Conservation (phyloP, 2,329 filamentous ascomycete genomes). For the Talaromyces sp. region DNA sequence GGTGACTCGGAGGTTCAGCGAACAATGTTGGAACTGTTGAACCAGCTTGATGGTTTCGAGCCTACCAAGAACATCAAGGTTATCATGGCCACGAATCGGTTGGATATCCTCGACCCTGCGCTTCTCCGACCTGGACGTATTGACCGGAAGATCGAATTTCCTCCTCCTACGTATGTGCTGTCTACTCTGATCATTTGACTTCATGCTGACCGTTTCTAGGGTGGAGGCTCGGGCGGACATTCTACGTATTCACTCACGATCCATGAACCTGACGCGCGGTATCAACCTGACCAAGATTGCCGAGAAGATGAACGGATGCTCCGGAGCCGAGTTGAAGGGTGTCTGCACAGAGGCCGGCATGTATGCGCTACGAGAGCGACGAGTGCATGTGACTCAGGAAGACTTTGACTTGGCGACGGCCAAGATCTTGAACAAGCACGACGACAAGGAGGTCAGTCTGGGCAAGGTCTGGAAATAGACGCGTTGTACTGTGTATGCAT, state of each 20-base stretch:
- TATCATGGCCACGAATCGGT: constrained; percentile 98
- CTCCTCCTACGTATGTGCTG: constrained; percentile 69
- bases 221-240: constrained; percentile 97
- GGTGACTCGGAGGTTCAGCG: constrained; percentile 98
- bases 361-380: constrained; percentile 91
- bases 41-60: constrained; percentile 98
- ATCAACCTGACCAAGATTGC: constrained; percentile 98
- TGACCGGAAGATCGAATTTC: constrained; percentile 98
- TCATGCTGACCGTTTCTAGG: constrained; percentile 30
- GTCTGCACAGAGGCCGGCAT: constrained; percentile 98
- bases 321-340: constrained; percentile 95
- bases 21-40: constrained; percentile 96
- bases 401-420: constrained; percentile 98
- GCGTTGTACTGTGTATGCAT: background rate
- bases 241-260: constrained; percentile 92
- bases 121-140: constrained; percentile 94
- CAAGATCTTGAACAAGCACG: constrained; percentile 99
- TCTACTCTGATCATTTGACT: constrained; percentile 21
- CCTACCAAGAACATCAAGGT: constrained; percentile 99
- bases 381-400: constrained; percentile 97
- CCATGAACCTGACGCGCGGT: constrained; percentile 96
- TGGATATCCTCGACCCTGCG: constrained; percentile 95
- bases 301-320: constrained; percentile 99
- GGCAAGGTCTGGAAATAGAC: constrained; percentile 79
- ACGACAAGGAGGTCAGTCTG: constrained; percentile 92